Evolutionary conservation across 495 filamentous ascomycete genomes (phyloP), one percentile per base, ranked within the genome.

Genomic region (Penicillium herquei): DNA sequence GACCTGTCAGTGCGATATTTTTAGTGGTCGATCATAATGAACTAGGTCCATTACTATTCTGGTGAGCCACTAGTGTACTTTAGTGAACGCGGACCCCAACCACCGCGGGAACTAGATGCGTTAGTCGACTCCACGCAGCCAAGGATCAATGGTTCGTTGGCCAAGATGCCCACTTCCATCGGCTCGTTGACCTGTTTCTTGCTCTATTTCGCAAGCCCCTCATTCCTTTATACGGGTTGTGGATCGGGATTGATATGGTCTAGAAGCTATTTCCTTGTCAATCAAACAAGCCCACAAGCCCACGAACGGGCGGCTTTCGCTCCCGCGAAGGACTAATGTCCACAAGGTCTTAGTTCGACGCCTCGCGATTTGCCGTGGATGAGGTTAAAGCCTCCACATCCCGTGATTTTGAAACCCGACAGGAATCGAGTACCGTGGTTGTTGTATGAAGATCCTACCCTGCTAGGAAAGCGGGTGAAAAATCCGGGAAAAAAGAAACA

Each of bases 381-480:
- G 44, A 55, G 52, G 52, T 42, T 42, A 55, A 55, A 55, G 33
- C 17, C 52, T 48, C 34, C 7, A 39, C 34, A 37, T 37, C 34
- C 34, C 9, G 34, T 9, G 31, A 17, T 30, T 30, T 30, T 5
- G 26, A 3, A 13, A 46, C 43, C 12, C 14, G 10, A 13, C 14
- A 43, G 6, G 1, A 6, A 39, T 39, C 14, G 2, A 26, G 21
- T 26, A 26, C 4, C 45, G 8, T 12, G 17, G 13, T 49, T 49
- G 32, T 49, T 37, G 7, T 37, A 26, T 37, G 34, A 37, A 9
- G 34, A 37, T 37, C 34, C 2, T 6, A 37, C 2, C 34, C 34
- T 37, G 12, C 8, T 13, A 26, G 21, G 21, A 26, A 26, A 26
- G 21, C 21, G 21, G 21, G 4, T 26, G 21, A 26, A 10, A 37